Base-by-base conservation (phyloP, 2,329 filamentous ascomycete genomes). In the Rhynchosporium graminicola region DNA sequence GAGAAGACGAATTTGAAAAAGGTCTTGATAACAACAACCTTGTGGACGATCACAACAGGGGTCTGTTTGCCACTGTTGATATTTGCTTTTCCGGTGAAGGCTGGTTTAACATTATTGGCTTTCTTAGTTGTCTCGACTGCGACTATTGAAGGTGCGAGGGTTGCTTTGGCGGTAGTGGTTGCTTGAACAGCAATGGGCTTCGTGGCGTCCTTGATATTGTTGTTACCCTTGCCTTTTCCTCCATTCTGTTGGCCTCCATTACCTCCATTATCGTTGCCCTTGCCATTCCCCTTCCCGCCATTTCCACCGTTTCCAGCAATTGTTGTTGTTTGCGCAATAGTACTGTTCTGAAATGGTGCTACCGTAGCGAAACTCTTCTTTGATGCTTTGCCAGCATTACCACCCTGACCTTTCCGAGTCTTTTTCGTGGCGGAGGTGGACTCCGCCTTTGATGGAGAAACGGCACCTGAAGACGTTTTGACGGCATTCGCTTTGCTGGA, bases 1-100 rank as follows among this genome's bases (percentile, higher is more conserved):
- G 63, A 67, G 26, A 64, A 42, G 12, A 40, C 28, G 50, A 71
- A 71, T 33, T 66, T 62, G 63, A 71, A 71, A 63, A 71, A 71
- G 8, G 69, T 67, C 36, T 69, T 63, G 48, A 70, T 63, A 43
- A 69, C 62, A 20, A 66, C 64, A n/a, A 69, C 59, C 42, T 67
- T 63, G 42, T 68, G 52, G 20, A 65, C 60, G 26, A 65, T 58
- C 20, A 54, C 51, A 4, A 55, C 57, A 29, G 57, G 52, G 28
- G 46, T 54, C 13, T 59, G 36, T 6, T 51, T 47, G 9, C 55
- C 57, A 1, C 51, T 43, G 3, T 43, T 33, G 3, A 45, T 54
- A 54, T 36, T 36, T 36, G 36, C 57, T 28, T 47, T 61, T 40
- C 40, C 43, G 13, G 47, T 46, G 10, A 40, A 45, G 8, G 59